Evolutionary conservation across 352 stramenopile species (phyloP).

Genomic region (Phytopythium litorale): DNA sequence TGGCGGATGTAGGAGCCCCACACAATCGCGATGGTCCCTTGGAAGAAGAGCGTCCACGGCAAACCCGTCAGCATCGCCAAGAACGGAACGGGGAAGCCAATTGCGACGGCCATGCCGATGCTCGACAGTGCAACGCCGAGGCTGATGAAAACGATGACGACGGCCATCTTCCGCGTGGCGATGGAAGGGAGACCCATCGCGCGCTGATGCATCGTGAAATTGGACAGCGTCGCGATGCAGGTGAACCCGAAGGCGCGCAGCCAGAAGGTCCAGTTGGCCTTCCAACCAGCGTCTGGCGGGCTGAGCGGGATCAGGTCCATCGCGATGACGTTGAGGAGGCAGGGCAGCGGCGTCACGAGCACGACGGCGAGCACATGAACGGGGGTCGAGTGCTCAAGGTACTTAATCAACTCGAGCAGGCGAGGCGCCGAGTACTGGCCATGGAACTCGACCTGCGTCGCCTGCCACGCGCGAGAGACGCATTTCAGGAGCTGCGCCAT

Average conservation of each 20-base stretch:
- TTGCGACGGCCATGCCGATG: conserved; percentile 4
- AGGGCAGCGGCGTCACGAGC: conserved; percentile 9
- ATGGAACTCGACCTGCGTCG: conserved; percentile 15
- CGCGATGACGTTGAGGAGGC: conserved; percentile 9
- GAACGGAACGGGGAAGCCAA: conserved; percentile 18
- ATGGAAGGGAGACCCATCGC: conserved; percentile 11
- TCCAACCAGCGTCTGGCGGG: conserved; percentile 8
- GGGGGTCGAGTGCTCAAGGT: conserved; percentile 1
- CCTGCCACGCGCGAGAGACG: not conserved
- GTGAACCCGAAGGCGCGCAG: conserved; percentile 16
- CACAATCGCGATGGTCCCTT: conserved; percentile 2
- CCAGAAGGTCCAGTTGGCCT: conserved; percentile 12
- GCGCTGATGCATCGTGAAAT: conserved; percentile 11
- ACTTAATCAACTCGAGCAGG: conserved; percentile 7
- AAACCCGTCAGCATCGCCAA: conserved; percentile 4
- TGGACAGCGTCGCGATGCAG: conserved; percentile 7
- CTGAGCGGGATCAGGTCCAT: conserved; percentile 13
- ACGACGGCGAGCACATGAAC: conserved; percentile 3
- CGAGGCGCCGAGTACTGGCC: conserved; percentile 10
- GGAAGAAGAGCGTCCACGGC: conserved; percentile 10
- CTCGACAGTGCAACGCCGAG: not conserved
- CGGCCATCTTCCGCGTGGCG: not conserved
- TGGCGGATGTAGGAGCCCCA: conserved; percentile 13
- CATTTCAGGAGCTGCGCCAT: not conserved
- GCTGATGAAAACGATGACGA: conserved; percentile 7